Conservation (phyloP, 139 green algal genomes). For the Coelastrella sp. region DNA sequence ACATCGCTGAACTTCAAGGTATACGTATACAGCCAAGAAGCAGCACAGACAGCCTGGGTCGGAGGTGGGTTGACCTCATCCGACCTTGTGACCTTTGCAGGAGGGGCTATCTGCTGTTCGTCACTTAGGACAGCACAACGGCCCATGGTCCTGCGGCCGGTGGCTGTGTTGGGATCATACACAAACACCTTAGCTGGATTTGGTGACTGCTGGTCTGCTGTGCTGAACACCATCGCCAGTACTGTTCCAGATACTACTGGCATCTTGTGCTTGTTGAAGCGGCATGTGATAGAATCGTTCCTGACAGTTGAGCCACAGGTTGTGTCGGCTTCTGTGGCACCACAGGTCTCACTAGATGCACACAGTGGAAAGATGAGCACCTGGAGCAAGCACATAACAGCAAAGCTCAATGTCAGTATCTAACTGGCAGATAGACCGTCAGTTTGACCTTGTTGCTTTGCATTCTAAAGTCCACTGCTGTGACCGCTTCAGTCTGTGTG, state of each 20-base stretch:
- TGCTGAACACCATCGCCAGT: background rate
- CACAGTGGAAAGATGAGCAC: slow-evolving; percentile 5
- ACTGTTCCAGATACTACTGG: background rate
- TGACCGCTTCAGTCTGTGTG: no score
- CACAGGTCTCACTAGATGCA: background rate
- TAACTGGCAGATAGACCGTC: no score
- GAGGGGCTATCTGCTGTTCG: background rate
- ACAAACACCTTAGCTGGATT: background rate
- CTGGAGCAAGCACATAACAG: background rate
- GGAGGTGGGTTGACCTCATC: slow-evolving; percentile 6
- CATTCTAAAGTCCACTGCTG: no score
- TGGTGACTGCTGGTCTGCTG: background rate
- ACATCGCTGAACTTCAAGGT: background rate
- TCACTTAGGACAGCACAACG: slow-evolving; percentile 9
- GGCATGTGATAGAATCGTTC: background rate
- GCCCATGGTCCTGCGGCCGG: background rate
- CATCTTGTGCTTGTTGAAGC: background rate
- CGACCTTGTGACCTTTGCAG: background rate
- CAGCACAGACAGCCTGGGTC: background rate
- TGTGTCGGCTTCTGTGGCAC: background rate
- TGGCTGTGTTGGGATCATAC: slow-evolving; percentile 8
- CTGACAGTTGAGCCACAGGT: background rate
- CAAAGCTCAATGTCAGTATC: background rate
- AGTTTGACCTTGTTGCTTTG: no score
- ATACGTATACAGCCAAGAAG: slow-evolving; percentile 18